phyloP scores from a whole-genome alignment of 768 basidiomycete species.

The Phallus indusiatus region DNA sequence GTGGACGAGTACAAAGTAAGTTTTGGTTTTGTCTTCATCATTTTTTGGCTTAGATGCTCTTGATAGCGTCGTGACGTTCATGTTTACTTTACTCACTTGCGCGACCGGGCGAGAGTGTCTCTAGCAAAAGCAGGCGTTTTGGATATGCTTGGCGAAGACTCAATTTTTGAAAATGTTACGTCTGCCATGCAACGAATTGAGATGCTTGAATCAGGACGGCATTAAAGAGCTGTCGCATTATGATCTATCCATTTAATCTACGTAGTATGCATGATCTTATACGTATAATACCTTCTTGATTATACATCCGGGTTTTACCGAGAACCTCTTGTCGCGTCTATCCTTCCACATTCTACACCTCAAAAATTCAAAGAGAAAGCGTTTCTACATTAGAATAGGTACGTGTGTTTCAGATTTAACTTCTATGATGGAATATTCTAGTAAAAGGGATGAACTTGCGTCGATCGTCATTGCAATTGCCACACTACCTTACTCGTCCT shows the following conservation, averaged over 20 bases:
- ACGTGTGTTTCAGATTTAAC: neutral
- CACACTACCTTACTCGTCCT: neutral
- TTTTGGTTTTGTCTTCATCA: neutral
- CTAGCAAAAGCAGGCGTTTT: slow-evolving; percentile 45
- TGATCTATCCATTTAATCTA: neutral
- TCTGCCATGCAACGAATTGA: slow-evolving; percentile 33
- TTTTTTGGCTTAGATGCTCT: neutral
- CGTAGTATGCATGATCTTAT: neutral
- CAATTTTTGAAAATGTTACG: slow-evolving; percentile 35
- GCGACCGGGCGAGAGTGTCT: slow-evolving; percentile 27
- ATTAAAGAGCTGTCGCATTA: neutral
- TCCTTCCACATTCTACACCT: neutral
- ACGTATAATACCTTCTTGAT: neutral
- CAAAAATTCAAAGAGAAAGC: too few relatives aligned
- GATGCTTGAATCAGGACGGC: slow-evolving; percentile 7
- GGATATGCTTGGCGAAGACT: slow-evolving; percentile 36
- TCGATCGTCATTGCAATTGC: neutral
- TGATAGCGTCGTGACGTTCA: slow-evolving; percentile 39
- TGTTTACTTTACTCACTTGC: slow-evolving; percentile 43
- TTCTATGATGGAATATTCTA: slow-evolving; percentile 8
- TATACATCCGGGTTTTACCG: neutral
- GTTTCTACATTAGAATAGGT: neutral
- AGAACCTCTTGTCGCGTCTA: neutral
- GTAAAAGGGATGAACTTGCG: slow-evolving; percentile 12
- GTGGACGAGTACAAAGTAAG: slow-evolving; percentile 66